Conservation (phyloP, 2,329 filamentous ascomycete genomes). For the Paracoccidioides lutzii region DNA sequence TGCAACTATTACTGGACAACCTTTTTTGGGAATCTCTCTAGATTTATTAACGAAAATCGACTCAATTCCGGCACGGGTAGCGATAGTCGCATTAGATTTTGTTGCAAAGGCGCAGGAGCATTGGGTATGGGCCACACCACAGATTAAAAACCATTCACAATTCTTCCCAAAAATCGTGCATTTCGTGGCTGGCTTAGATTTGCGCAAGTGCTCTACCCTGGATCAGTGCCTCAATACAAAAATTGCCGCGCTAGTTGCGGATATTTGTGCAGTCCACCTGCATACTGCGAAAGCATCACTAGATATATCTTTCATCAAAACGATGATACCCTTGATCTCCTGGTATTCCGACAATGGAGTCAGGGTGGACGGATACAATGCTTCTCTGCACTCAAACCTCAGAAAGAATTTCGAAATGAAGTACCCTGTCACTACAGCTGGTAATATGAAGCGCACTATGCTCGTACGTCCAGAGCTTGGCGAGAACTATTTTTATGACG, state of each 20-base stretch:
- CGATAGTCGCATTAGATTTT: slow-evolving; percentile 70
- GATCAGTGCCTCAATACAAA: slow-evolving; percentile 48
- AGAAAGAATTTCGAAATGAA: slow-evolving; percentile 69
- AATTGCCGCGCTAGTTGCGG: slow-evolving; percentile 69
- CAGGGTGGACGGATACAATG: slow-evolving; percentile 69
- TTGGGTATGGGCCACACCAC: slow-evolving; percentile 88
- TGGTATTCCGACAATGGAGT: slow-evolving; percentile 73
- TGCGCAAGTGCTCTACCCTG: slow-evolving; percentile 35
- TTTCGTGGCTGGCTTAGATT: slow-evolving; percentile 52
- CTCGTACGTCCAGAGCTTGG: slow-evolving; percentile 56
- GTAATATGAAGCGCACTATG: slow-evolving; percentile 65
- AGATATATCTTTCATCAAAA: slow-evolving; percentile 53
- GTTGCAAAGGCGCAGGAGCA: slow-evolving; percentile 80
- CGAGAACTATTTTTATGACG: slow-evolving; percentile 69
- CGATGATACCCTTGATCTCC: slow-evolving; percentile 58
- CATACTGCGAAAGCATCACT: slow-evolving; percentile 72
- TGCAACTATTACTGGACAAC: slow-evolving; percentile 40
- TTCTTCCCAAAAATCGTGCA: slow-evolving; percentile 61
- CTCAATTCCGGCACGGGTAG: slow-evolving; percentile 50
- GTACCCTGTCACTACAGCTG: slow-evolving; percentile 60
- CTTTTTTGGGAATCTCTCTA: slow-evolving; percentile 63
- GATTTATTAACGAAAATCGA: slow-evolving; percentile 55
- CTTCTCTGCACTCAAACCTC: slow-evolving; percentile 73
- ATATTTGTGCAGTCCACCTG: slow-evolving; percentile 81
- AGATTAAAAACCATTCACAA: slow-evolving; percentile 56